Conservation (phyloP, 305 asterid genomes). For the Solanum hybrid region DNA sequence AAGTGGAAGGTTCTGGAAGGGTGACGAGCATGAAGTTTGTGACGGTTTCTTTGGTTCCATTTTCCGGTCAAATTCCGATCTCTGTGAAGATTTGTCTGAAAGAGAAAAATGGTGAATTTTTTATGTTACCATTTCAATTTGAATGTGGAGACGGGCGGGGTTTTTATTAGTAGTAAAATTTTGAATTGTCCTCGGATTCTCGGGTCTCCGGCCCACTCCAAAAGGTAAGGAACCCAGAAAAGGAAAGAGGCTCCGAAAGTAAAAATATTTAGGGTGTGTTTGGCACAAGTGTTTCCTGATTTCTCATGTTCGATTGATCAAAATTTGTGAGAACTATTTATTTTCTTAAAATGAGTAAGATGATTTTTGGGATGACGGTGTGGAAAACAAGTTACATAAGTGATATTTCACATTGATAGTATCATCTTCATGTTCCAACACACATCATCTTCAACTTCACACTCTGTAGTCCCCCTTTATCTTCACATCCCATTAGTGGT, state of each 20-base stretch:
- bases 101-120: not conserved
- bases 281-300: not conserved
- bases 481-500: not conserved
- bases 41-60: constrained; percentile 55
- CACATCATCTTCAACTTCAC: not conserved
- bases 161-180: not conserved
- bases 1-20: constrained; percentile 37
- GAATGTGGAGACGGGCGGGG: constrained; percentile 12
- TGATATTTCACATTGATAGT: not conserved
- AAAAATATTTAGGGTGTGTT: not conserved
- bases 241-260: not conserved
- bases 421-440: not conserved
- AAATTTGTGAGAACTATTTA: not conserved
- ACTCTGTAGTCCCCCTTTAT: not conserved
- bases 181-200: not conserved
- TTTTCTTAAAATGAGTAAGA: not conserved
- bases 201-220: not conserved
- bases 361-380: not conserved
- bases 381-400: not conserved
- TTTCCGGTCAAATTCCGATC: not conserved
- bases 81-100: constrained; percentile 5
- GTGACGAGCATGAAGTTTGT: constrained; percentile 32
- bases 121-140: not conserved
- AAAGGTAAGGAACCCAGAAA: not conserved
- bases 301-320: not conserved